phyloP scores from a whole-genome alignment of 306 rosid genomes.

The Cucumis melo region DNA sequence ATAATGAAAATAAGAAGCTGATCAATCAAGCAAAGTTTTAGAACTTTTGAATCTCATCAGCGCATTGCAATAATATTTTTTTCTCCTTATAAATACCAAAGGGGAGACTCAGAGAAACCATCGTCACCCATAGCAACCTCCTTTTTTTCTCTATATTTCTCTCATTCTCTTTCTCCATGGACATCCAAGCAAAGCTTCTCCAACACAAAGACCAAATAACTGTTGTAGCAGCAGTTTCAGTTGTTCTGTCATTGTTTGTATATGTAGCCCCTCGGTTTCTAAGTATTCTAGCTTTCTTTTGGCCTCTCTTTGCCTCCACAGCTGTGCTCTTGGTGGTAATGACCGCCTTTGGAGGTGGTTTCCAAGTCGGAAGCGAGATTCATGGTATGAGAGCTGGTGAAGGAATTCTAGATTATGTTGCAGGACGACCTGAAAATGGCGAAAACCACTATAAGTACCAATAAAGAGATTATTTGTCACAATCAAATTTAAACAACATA shows the following conservation, averaged over 20 bases:
- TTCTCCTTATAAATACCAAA: neutral
- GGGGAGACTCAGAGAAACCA: neutral
- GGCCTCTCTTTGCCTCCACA: slow-evolving; percentile 83
- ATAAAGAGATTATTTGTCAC: neutral
- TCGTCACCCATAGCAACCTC: neutral
- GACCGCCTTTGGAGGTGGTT: slow-evolving; percentile 48
- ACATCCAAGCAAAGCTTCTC: slow-evolving; percentile 37
- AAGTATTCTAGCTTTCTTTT: slow-evolving; percentile 49
- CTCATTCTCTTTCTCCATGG: slow-evolving; percentile 17
- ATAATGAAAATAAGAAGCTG: neutral
- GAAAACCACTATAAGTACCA: neutral
- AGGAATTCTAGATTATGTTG: slow-evolving; percentile 62
- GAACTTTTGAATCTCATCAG: neutral
- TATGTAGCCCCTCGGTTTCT: slow-evolving; percentile 53
- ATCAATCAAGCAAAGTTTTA: neutral
- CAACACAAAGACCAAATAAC: slow-evolving; percentile 46
- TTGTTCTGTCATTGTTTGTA: slow-evolving; percentile 25
- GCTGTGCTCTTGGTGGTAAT: slow-evolving; percentile 40
- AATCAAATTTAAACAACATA: neutral
- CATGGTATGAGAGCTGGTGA: slow-evolving; percentile 49
- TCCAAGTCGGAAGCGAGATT: slow-evolving; percentile 33
- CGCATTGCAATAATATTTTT: too few relatives aligned
- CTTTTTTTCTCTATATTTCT: neutral
- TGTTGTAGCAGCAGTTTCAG: slow-evolving; percentile 31
- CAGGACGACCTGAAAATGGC: slow-evolving; percentile 22